A percentile compares a stretch with the other conserved stretches of the same genome.
phyloP scores from a whole-genome alignment of 2,329 filamentous ascomycete genomes.

The Didymella keratinophila region DNA sequence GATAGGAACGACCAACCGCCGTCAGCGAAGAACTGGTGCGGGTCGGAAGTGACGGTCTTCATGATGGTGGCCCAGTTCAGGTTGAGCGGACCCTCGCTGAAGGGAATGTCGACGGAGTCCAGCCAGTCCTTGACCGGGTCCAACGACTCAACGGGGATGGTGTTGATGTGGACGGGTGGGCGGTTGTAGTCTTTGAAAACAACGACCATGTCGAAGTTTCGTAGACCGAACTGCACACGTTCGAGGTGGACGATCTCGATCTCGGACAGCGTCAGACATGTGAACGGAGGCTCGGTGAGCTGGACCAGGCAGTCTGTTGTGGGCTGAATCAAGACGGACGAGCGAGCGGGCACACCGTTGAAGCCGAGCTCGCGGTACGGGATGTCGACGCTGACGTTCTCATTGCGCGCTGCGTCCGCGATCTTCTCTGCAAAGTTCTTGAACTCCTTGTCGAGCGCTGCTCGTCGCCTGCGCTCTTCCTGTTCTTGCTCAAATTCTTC shows the following conservation, averaged over 20 bases:
- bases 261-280: conserved; percentile 93
- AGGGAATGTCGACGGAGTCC: conserved; percentile 93
- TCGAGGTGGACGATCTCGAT: conserved; percentile 97
- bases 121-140: conserved; percentile 98
- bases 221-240: conserved; percentile 92
- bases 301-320: conserved; percentile 97
- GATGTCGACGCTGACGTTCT: conserved; percentile 92
- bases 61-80: conserved; percentile 99
- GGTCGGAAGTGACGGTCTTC: conserved; percentile 96
- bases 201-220: conserved; percentile 98
- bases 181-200: conserved; percentile 97
- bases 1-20: conserved; percentile 95
- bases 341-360: conserved; percentile 93
- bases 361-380: conserved; percentile 96
- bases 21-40: conserved; percentile 93
- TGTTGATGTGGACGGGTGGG: conserved; percentile 94
- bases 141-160: conserved; percentile 92
- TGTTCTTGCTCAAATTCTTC: conserved; percentile 99
- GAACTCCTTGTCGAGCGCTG: conserved; percentile 94
- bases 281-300: conserved; percentile 94
- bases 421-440: conserved; percentile 98
- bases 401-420: conserved; percentile 89
- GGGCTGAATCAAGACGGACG: conserved; percentile 93
- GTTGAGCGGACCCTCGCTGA: conserved; percentile 92
- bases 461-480: conserved; percentile 88